Evolutionary conservation across 2,329 filamentous ascomycete species (phyloP).

Genomic region (Fusarium cyanostomum): DNA sequence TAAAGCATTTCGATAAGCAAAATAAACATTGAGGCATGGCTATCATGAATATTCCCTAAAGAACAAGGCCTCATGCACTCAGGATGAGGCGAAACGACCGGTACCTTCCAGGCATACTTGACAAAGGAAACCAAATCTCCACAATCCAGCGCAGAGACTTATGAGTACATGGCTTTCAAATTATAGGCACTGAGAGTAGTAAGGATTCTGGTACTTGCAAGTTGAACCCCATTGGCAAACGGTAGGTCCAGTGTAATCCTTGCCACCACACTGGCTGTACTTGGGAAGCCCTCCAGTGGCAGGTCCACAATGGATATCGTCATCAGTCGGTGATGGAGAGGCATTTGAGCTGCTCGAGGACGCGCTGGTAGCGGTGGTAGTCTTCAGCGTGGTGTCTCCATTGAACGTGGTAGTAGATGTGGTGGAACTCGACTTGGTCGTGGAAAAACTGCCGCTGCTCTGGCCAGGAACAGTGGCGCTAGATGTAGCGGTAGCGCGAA

Average conservation of each 20-base stretch:
- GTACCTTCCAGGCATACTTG: rapidly evolving
- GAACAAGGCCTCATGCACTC: too few species aligned
- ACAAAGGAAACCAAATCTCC: neutral
- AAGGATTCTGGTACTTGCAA: constrained; percentile 23
- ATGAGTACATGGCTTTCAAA: neutral
- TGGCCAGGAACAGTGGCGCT: constrained; percentile 34
- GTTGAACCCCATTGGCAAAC: constrained; percentile 29
- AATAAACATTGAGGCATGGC: too few species aligned
- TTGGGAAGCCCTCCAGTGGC: constrained; percentile 30
- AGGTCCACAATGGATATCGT: constrained; percentile 33
- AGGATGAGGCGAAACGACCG: neutral
- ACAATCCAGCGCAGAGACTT: neutral
- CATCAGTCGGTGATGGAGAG: neutral
- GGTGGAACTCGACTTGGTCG: neutral
- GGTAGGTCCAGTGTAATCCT: constrained; percentile 2
- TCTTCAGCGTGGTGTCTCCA: constrained; percentile 21
- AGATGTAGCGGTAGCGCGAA: constrained; percentile 26
- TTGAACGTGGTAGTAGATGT: neutral
- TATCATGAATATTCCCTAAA: neutral
- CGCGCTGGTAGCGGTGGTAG: constrained; percentile 10
- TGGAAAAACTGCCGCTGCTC: neutral
- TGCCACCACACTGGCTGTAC: constrained; percentile 36
- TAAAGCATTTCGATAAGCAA: too few species aligned
- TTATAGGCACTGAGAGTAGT: constrained; percentile 36
- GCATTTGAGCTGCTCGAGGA: constrained; percentile 3